Evolutionary conservation across 1,284 basidiomycete genomes (phyloP).

Genomic region (Cystobasidium slooffiae): DNA sequence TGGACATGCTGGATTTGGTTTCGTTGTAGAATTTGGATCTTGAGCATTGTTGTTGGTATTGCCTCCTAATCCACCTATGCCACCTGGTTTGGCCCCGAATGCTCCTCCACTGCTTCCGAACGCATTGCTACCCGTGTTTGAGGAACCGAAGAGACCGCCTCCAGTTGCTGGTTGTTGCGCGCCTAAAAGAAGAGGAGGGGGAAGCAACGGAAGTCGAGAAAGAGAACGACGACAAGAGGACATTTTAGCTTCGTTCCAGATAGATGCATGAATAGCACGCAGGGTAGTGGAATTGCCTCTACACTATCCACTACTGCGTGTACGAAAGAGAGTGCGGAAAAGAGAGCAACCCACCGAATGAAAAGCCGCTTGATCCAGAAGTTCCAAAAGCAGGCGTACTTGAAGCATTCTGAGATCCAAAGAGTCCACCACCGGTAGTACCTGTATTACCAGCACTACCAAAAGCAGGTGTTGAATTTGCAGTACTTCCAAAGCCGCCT

Average conservation of each 20-base stretch:
- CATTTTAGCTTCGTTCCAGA: neutral
- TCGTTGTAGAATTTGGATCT: slow-evolving; percentile 13
- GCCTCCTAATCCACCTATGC: slow-evolving; percentile 10
- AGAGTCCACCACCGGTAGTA: slow-evolving; percentile 18
- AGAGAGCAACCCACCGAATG: slow-evolving; percentile 5
- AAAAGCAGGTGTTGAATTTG: slow-evolving; percentile 26
- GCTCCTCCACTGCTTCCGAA: neutral
- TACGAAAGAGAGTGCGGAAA: neutral
- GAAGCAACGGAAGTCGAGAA: neutral
- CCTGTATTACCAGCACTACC: slow-evolving; percentile 2
- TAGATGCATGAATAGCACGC: neutral
- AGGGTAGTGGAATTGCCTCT: neutral
- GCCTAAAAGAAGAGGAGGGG: slow-evolving; percentile 2
- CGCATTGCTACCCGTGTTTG: neutral
- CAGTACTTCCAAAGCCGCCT: slow-evolving; percentile 20
- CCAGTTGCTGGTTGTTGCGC: slow-evolving; percentile 21
- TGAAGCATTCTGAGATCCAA: slow-evolving; percentile 5
- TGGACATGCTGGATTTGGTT: slow-evolving; percentile 29
- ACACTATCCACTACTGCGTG: neutral
- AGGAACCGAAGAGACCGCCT: slow-evolving; percentile 23
- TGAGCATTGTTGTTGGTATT: neutral
- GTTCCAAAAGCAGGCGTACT: slow-evolving; percentile 11
- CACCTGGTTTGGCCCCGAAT: slow-evolving; percentile 1
- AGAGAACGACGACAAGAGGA: too few relatives aligned
- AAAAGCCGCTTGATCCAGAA: slow-evolving; percentile 11